phyloP scores from a whole-genome alignment of 148 eudicot genomes.

The Fagopyrum esculentum region DNA sequence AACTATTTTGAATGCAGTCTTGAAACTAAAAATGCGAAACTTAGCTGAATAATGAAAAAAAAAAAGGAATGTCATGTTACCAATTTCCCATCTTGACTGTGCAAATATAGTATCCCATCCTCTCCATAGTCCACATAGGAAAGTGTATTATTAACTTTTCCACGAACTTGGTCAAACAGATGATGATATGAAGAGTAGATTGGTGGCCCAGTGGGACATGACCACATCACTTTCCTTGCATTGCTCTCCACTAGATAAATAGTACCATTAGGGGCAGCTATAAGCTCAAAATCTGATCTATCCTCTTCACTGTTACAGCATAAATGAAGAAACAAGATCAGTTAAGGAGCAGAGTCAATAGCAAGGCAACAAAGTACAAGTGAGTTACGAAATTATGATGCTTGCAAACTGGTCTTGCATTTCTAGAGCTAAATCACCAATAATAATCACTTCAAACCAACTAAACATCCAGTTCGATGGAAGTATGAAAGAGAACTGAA shows the following conservation, averaged over 20 bases:
- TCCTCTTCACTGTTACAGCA: slow-evolving; percentile 35
- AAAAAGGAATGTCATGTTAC: slow-evolving; percentile 26
- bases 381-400: not conserved
- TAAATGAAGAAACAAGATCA: not conserved
- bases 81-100: slow-evolving; percentile 45
- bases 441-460: not conserved
- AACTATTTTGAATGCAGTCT: not conserved
- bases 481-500: not conserved
- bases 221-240: slow-evolving; percentile 67
- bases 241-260: slow-evolving; percentile 57
- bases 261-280: slow-evolving; percentile 82
- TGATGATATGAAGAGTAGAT: slow-evolving; percentile 74
- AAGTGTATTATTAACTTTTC: slow-evolving; percentile 32
- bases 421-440: not conserved
- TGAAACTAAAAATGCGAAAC: not conserved
- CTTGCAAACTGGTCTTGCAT: not conserved
- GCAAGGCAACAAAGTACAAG: not conserved
- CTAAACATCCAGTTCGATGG: not conserved
- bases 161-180: slow-evolving; percentile 32
- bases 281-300: slow-evolving; percentile 45
- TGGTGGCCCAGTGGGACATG: slow-evolving; percentile 71
- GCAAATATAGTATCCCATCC: slow-evolving; percentile 70
- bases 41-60: not conserved
- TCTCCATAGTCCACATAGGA: slow-evolving; percentile 79
- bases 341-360: not conserved